Evolutionary conservation across 2,329 filamentous ascomycete species (phyloP), one percentile per base, ranked within the genome.

Genomic region (Pseudogymnoascus sp.): DNA sequence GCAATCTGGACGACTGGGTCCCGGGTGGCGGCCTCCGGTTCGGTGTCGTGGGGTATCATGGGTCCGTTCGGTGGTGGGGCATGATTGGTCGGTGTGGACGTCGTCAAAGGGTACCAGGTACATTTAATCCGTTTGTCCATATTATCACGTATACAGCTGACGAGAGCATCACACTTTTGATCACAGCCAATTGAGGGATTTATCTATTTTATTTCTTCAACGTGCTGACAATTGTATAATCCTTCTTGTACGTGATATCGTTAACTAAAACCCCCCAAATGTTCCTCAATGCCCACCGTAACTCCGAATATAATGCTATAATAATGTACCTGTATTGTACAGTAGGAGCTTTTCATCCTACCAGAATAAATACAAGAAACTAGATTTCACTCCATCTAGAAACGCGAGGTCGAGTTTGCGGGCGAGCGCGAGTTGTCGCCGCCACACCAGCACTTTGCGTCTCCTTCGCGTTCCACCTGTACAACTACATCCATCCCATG

Each of bases 391-490:
- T 45, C 21, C 21, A 8, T 45, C 21, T 45, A 45, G 21, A 45
- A 45, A 21, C 39, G 39, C 21, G 3, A 4, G 3, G 39, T 26
- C 13, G 21, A 26, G 39, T 26, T 45, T 15, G 39, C 6, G 3
- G 39, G 39, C 2, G 39, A n/a, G 39, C 57, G 39, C 3, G 39
- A 15, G 30, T 23, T 45, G 18, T 59, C 58, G 15, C 67, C 74
- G 6, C 76, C 77, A 65, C 83, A 86, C 83, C 83, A 86, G 66
- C 83, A 86, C 18, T 74, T 77, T 38, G 71, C 69, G 61, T 95
- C 90, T 0, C 88, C 89, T 68, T 96, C 90, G 52, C 86, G 78
- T 73, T 96, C 92, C 1, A 95, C 88, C 73, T 96, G 92, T 4
- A 96, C 82, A 23, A 95, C 84, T 10, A 91, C 83, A 67, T 96